These are phyloP conservation scores for Pichia manshurica DNA, from an alignment of 805 yeast genomes.

Conservation along the genomic window DNA sequence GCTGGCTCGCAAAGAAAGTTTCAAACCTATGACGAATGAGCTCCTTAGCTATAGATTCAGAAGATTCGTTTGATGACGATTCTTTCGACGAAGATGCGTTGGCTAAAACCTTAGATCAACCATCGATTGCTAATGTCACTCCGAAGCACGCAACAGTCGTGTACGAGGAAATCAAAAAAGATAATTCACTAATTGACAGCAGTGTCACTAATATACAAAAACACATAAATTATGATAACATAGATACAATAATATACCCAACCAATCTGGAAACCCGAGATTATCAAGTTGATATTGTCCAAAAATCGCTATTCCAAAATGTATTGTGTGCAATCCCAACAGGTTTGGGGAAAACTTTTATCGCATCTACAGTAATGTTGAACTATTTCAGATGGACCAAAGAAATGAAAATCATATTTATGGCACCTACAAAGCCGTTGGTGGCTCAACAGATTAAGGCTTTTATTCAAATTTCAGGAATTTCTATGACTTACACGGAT, in stretches of 20 bases:
- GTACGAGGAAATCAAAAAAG: constrained; percentile 2
- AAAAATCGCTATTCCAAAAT: constrained; percentile 65
- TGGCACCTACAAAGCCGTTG: constrained; percentile 96
- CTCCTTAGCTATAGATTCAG: background rate
- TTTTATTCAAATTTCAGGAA: constrained; percentile 80
- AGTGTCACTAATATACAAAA: constrained; percentile 34
- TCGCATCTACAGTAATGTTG: constrained; percentile 90
- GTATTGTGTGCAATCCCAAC: constrained; percentile 90
- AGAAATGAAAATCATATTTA: constrained; percentile 71
- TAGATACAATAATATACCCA: constrained; percentile 67
- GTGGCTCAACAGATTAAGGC: constrained; percentile 97
- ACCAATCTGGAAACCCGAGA: constrained; percentile 79
- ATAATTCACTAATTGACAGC: too few relatives aligned
- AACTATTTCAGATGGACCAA: constrained; percentile 86
- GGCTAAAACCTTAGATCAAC: background rate
- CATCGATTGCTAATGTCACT: background rate
- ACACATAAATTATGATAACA: constrained; percentile 34
- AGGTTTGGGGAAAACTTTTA: constrained; percentile 94
- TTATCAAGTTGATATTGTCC: constrained; percentile 79
- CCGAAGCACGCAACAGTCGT: constrained; percentile 1
- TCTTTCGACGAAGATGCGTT: constrained; percentile 1
- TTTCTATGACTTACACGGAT: constrained; percentile 71
- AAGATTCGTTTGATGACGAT: constrained; percentile 6
- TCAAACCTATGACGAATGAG: background rate
- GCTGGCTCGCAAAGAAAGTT: too few relatives aligned